These are phyloP conservation scores for Lachnellula hyalina DNA, from an alignment of 2,329 filamentous ascomycete genomes.

Conservation along the genomic window DNA sequence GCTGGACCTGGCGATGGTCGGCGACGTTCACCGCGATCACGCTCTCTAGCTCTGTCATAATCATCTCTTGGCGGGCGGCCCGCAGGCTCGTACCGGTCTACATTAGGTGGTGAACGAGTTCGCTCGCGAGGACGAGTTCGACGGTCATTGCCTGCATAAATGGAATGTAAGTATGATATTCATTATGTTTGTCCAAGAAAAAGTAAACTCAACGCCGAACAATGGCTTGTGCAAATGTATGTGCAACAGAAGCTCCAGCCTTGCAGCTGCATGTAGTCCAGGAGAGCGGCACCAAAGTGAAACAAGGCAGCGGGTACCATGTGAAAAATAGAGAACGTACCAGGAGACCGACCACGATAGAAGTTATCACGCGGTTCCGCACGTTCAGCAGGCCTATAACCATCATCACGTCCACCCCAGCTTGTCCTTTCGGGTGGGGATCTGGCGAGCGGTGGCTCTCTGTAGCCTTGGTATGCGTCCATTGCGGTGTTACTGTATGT, in stretches of 20 bases:
- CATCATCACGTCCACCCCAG: conserved; percentile 31
- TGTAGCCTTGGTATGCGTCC: conserved; percentile 28
- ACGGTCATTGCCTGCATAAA: conserved; percentile 48
- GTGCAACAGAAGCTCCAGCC: neutral
- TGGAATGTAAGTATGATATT: conserved; percentile 18
- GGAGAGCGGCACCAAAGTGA: neutral
- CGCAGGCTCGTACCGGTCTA: conserved; percentile 74
- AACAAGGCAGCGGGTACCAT: neutral
- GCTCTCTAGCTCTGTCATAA: conserved; percentile 44
- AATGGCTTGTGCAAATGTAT: neutral
- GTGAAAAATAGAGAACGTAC: conserved; percentile 43
- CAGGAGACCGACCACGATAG: conserved; percentile 64
- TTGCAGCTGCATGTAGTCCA: conserved; percentile 11
- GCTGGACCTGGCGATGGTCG: conserved; percentile 54
- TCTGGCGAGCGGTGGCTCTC: conserved; percentile 29
- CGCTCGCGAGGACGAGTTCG: conserved; percentile 49
- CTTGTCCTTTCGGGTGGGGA: conserved; percentile 31
- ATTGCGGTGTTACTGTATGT: conserved; percentile 13
- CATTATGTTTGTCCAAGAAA: neutral
- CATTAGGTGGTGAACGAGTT: conserved; percentile 63
- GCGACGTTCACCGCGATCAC: conserved; percentile 54
- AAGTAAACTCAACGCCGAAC: neutral
- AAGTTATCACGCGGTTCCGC: conserved; percentile 52
- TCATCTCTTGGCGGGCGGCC: conserved; percentile 59
- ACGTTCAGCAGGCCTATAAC: conserved; percentile 25